Conservation (phyloP, 495 filamentous ascomycete genomes). For the Lasiosphaeris hirsuta region DNA sequence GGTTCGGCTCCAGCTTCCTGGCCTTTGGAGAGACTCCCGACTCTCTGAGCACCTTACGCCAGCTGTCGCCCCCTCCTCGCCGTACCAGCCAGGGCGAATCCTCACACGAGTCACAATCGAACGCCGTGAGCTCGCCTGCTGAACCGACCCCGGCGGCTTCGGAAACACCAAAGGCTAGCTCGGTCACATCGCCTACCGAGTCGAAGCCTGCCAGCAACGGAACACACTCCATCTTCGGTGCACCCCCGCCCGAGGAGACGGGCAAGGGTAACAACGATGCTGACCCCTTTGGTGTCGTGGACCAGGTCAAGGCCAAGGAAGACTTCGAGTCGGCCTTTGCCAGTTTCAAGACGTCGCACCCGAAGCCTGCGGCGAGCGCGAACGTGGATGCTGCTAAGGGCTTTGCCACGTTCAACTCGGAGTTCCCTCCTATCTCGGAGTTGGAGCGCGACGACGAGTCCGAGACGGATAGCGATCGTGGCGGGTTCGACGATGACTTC, state of each 20-base stretch:
- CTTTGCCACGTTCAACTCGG: conserved; percentile 52
- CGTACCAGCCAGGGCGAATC: conserved; percentile 68
- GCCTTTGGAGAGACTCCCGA: conserved; percentile 63
- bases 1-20: conserved; percentile 66
- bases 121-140: conserved; percentile 31
- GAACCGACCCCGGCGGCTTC: conserved; percentile 32
- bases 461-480: conserved; percentile 72
- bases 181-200: conserved; percentile 17
- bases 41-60: conserved; percentile 71
- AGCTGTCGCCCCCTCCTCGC: conserved; percentile 76
- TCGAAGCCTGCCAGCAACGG: conserved; percentile 16
- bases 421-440: conserved; percentile 93
- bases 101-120: conserved; percentile 49
- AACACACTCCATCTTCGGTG: conserved; percentile 8
- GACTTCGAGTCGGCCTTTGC: conserved; percentile 76
- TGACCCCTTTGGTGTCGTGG: conserved; percentile 56
- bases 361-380: conserved; percentile 13
- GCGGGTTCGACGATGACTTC: conserved; percentile 91
- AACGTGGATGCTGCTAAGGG: conserved; percentile 34
- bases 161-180: conserved; percentile 25
- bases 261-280: conserved; percentile 16
- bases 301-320: conserved; percentile 61
- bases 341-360: conserved; percentile 47
- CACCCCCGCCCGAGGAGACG: conserved; percentile 17
- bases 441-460: conserved; percentile 69